These are phyloP conservation scores for Magnolia kwangsiensis DNA, from an alignment of 164 flowering plant genomes.

Conservation along the genomic window DNA sequence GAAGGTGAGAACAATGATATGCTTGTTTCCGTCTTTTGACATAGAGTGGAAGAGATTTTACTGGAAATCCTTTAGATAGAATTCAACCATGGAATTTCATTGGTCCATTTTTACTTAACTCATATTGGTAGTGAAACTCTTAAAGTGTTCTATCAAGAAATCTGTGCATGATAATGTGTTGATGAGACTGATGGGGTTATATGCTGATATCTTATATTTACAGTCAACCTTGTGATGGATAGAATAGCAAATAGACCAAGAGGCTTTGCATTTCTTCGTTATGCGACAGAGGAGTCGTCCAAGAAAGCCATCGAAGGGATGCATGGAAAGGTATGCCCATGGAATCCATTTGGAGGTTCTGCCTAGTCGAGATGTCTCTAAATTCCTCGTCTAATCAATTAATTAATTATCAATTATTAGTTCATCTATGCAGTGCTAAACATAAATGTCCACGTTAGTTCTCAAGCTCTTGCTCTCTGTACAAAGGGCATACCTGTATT, in stretches of 20 bases:
- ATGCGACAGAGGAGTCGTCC: conserved; percentile 80
- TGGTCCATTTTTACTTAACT: neutral
- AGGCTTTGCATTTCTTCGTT: conserved; percentile 89
- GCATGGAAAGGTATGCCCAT: conserved; percentile 82
- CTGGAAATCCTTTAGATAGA: neutral
- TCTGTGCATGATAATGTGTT: neutral
- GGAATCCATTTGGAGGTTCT: neutral
- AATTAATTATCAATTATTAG: no score
- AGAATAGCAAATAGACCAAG: conserved; percentile 86
- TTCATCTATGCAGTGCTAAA: no score
- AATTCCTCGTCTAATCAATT: neutral
- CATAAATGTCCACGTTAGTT: no score
- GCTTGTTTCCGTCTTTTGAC: neutral
- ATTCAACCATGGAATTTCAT: neutral
- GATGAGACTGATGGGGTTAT: neutral
- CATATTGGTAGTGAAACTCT: neutral
- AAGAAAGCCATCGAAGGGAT: conserved; percentile 84
- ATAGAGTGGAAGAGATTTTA: neutral
- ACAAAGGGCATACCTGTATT: no score
- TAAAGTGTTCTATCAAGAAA: neutral
- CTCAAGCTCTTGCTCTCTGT: no score
- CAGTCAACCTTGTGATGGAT: conserved; percentile 93
- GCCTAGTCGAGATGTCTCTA: neutral
- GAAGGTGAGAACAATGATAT: conserved; percentile 46
- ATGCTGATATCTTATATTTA: neutral